A percentile compares a stretch with the other conserved stretches of the same genome.
These are phyloP conservation scores for Scheffersomyces segobiensis DNA, from an alignment of 1,139 yeast genomes.

Conservation along the genomic window DNA sequence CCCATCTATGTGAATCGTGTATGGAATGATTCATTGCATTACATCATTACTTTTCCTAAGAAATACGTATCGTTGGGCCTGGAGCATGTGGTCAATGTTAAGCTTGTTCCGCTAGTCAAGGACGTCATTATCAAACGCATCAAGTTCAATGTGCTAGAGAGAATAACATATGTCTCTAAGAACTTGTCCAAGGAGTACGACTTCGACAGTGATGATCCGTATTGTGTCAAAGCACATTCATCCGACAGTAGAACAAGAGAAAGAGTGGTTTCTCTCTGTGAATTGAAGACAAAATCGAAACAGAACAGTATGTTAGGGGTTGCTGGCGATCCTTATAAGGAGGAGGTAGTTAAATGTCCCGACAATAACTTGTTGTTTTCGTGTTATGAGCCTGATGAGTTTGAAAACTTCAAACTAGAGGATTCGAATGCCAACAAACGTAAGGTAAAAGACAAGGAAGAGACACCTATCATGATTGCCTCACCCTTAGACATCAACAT, in stretches of 20 bases:
- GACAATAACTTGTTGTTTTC: conserved; percentile 62
- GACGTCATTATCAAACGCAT: conserved; percentile 70
- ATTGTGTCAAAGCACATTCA: conserved; percentile 19
- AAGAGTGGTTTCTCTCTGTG: conserved; percentile 58
- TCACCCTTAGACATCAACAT: conserved; percentile 48
- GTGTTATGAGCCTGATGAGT: conserved; percentile 44
- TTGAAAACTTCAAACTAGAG: conserved; percentile 8
- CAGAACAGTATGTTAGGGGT: conserved; percentile 29
- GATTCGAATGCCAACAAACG: conserved; percentile 16
- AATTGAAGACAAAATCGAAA: conserved; percentile 57
- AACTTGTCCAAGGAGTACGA: conserved; percentile 57
- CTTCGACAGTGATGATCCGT: conserved; percentile 52
- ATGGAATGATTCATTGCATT: conserved; percentile 80
- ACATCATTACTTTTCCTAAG: conserved; percentile 74
- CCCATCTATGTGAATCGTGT: conserved; percentile 80
- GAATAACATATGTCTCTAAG: conserved; percentile 62
- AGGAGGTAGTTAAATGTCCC: conserved; percentile 57
- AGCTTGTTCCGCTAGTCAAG: conserved; percentile 71
- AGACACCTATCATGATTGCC: conserved; percentile 34
- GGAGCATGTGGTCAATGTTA: conserved; percentile 60
- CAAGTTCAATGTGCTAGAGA: conserved; percentile 70
- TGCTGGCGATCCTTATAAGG: conserved; percentile 53
- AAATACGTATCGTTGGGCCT: conserved; percentile 75
- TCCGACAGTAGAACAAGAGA: conserved; percentile 43
- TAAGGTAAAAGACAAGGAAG: conserved; percentile 4